phyloP scores from a whole-genome alignment of 371 early-diverging fungal species.

The Mucor mucedo region DNA sequence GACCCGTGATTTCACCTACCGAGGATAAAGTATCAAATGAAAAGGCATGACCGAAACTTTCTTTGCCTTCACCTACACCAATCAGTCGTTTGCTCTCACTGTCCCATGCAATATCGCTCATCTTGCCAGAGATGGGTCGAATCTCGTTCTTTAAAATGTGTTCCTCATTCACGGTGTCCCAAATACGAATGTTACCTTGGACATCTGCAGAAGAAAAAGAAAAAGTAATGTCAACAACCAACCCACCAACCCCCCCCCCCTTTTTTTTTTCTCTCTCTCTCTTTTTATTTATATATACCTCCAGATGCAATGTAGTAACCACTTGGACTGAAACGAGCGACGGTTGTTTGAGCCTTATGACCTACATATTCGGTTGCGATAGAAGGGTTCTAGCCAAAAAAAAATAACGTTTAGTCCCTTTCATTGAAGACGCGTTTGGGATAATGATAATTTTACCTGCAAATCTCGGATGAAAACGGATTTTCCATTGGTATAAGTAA shows the following conservation, averaged over 20 bases:
- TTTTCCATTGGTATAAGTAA: constrained; percentile 91
- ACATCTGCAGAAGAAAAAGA: too few species aligned
- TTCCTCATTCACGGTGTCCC: constrained; percentile 89
- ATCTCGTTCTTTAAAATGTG: constrained; percentile 87
- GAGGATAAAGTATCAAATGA: constrained; percentile 87
- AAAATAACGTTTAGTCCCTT: too few species aligned
- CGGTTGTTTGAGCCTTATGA: constrained; percentile 80
- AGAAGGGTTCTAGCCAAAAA: constrained; percentile 68
- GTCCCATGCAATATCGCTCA: constrained; percentile 95
- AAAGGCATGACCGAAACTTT: constrained; percentile 90
- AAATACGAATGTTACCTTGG: constrained; percentile 90
- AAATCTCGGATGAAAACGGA: constrained; percentile 88
- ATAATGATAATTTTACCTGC: constrained; percentile 58
- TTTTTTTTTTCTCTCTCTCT: not conserved
- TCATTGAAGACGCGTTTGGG: not conserved
- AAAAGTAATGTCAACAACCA: not conserved
- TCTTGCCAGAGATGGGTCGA: constrained; percentile 72
- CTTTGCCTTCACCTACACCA: constrained; percentile 95
- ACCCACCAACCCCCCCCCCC: too few species aligned
- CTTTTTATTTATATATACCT: constrained; percentile 54
- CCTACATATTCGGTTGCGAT: constrained; percentile 86
- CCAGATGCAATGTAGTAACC: constrained; percentile 96
- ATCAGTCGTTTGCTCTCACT: constrained; percentile 92
- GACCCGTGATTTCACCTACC: constrained; percentile 93
- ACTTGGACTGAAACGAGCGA: constrained; percentile 89